A percentile compares a stretch with the other conserved stretches of the same genome.
Evolutionary conservation across 371 early-diverging fungal genomes (phyloP).

Genomic region (Mortierella sp.): DNA sequence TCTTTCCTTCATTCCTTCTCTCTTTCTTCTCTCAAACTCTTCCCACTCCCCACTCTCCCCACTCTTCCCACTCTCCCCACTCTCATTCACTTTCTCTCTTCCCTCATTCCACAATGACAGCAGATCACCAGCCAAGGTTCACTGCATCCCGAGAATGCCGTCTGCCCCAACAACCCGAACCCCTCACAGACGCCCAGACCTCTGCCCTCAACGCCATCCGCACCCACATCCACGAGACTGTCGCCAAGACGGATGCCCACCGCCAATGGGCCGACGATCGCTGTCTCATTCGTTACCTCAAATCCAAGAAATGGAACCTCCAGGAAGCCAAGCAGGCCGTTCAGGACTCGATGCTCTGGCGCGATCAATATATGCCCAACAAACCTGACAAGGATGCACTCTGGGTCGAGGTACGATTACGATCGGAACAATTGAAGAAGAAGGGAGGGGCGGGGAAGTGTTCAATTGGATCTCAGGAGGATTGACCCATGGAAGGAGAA

Average conservation of each 20-base stretch:
- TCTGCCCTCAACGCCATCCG: conserved; percentile 61
- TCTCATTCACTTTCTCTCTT: conserved; percentile 1
- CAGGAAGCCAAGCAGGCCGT: conserved; percentile 74
- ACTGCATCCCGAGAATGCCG: conserved; percentile 29
- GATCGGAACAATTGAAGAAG: too few relatives aligned
- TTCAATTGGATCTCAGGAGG: background rate
- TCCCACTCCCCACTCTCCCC: background rate
- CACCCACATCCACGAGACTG: conserved; percentile 61
- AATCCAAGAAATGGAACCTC: conserved; percentile 82
- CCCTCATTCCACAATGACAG: background rate
- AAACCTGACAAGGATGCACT: conserved; percentile 80
- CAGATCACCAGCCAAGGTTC: conserved; percentile 26
- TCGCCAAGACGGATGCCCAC: conserved; percentile 66
- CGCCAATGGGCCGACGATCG: conserved; percentile 68
- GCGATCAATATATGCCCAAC: conserved; percentile 78
- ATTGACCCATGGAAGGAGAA: too few relatives aligned
- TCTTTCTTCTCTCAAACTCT: too few relatives aligned
- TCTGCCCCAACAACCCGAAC: conserved; percentile 15
- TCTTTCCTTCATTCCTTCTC: background rate
- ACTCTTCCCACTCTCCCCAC: background rate
- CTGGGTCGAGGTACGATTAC: conserved; percentile 81
- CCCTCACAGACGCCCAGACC: conserved; percentile 63
- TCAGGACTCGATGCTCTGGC: conserved; percentile 82
- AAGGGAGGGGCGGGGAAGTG: too few relatives aligned
- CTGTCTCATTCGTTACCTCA: conserved; percentile 79